Evolutionary conservation across 2,329 filamentous ascomycete genomes (phyloP), one percentile per base, ranked within the genome.

Genomic region (Neonectria sp.): DNA sequence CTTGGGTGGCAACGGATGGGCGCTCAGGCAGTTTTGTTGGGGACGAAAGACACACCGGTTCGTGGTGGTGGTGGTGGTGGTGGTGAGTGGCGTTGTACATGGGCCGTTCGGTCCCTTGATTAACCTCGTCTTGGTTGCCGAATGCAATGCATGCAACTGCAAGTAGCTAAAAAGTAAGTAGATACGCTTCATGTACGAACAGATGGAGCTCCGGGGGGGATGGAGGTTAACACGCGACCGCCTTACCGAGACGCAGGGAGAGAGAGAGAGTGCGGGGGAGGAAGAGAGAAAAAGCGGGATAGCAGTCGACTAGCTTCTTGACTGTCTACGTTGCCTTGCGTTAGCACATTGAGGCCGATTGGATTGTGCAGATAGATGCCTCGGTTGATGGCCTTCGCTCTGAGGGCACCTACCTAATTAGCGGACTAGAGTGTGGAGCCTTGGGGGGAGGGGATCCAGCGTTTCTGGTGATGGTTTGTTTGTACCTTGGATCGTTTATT

Each of bases 181-280:
- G 35, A 40, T 40, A 6, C 15, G 13, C 6, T 15, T 12, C 15
- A 17, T 17, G 37, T 40, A 40, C 15, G 3, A 40, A 17, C n/a
- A n/a, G 37, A n/a, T 40, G 15, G 37, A 17, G 37, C 37, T 40
- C 37, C 7, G 15, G 33, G 33, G 33, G 9, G 9, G 33, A 35
- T 13, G 33, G 33, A 35, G 33, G 15, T 24, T 33, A 52, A 52
- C 60, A 62, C 60, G 60, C 60, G 60, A 62, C 60, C 37, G 6
- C 15, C 8, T 40, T 40, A 40, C 15, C 37, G 37, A 40, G 33
- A 62, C 51, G 15, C 25, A 35, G 45, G n/a, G 55, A 17, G 21
- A 27, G 27, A 43, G 31, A 27, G 33, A 35, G 35, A 40, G 37
- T 60, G 57, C 46, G 57, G 57, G 57, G 57, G 13, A 37, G n/a